Evolutionary conservation across 2,329 filamentous ascomycete species (phyloP).

Genomic region (Thielaviopsis musarum): DNA sequence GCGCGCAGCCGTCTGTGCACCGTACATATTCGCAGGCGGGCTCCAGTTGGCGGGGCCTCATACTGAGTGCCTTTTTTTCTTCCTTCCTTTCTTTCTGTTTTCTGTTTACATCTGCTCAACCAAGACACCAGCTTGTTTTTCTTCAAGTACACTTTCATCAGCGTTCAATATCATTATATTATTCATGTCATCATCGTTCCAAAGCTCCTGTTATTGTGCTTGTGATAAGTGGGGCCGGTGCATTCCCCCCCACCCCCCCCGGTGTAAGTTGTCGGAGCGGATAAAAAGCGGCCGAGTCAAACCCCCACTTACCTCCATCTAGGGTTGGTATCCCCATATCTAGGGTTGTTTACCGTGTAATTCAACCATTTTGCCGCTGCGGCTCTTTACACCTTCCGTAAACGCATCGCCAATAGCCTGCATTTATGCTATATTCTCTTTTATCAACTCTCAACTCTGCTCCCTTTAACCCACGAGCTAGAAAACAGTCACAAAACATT

Average conservation of each 20-base stretch:
- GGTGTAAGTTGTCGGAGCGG: background rate
- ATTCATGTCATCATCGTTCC: background rate
- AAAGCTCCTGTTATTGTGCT: background rate
- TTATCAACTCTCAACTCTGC: too few species aligned
- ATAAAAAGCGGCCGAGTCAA: background rate
- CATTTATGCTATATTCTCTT: too few species aligned
- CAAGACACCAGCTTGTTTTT: slow-evolving; percentile 2
- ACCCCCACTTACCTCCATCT: background rate
- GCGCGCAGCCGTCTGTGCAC: background rate
- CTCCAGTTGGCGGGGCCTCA: too few species aligned
- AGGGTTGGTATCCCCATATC: background rate
- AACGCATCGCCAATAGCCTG: too few species aligned
- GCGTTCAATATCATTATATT: background rate
- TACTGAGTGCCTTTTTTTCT: background rate
- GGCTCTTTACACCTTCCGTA: background rate
- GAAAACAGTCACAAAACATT: too few species aligned
- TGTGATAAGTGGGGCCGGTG: background rate
- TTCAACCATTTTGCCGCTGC: background rate
- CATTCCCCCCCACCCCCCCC: background rate
- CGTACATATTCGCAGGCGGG: background rate
- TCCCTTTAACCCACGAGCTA: too few species aligned
- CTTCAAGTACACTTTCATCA: slow-evolving; percentile 1
- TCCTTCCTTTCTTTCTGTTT: background rate
- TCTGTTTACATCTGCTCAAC: slow-evolving; percentile 5
- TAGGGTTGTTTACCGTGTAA: background rate